Percentiles rank a stretch among this genome's conserved stretches.
Conservation (phyloP, 371 early-diverging fungal genomes). For the Mucor saturninus region DNA sequence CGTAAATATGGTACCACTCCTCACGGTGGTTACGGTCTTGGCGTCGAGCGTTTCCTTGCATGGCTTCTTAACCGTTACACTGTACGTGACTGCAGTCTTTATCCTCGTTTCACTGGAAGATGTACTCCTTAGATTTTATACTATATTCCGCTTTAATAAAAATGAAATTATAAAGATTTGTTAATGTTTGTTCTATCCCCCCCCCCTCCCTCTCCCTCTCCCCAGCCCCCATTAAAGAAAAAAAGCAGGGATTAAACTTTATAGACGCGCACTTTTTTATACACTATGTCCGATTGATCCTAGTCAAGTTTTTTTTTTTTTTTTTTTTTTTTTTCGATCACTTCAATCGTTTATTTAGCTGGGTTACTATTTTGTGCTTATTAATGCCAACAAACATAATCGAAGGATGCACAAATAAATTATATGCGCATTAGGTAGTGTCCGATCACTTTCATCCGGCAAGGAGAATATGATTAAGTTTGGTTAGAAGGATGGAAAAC, state of each 20-base stretch:
- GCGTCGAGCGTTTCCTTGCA: slow-evolving; percentile 98
- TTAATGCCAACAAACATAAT: too few relatives aligned
- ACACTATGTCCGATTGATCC: too few relatives aligned
- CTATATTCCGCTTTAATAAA: not conserved
- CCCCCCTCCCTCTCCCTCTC: not conserved
- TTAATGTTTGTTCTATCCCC: not conserved
- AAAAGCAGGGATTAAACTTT: not conserved
- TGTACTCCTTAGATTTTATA: slow-evolving; percentile 75
- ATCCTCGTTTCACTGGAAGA: slow-evolving; percentile 95
- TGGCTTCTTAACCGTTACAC: slow-evolving; percentile 95
- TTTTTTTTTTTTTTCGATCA: not conserved
- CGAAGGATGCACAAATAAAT: too few relatives aligned
- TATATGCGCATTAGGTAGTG: too few relatives aligned
- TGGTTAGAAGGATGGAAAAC: too few relatives aligned
- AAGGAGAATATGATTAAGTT: too few relatives aligned
- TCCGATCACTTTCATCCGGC: too few relatives aligned
- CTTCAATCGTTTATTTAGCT: not conserved
- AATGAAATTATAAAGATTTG: not conserved
- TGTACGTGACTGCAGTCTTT: slow-evolving; percentile 94
- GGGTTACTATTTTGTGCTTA: too few relatives aligned
- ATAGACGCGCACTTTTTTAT: not conserved
- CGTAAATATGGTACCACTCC: slow-evolving; percentile 98
- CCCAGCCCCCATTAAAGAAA: not conserved
- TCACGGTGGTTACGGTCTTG: slow-evolving; percentile 99
- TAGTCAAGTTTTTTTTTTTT: not conserved